Base-by-base conservation (phyloP, 371 early-diverging fungal species). In the Parasitella parasitica region DNA sequence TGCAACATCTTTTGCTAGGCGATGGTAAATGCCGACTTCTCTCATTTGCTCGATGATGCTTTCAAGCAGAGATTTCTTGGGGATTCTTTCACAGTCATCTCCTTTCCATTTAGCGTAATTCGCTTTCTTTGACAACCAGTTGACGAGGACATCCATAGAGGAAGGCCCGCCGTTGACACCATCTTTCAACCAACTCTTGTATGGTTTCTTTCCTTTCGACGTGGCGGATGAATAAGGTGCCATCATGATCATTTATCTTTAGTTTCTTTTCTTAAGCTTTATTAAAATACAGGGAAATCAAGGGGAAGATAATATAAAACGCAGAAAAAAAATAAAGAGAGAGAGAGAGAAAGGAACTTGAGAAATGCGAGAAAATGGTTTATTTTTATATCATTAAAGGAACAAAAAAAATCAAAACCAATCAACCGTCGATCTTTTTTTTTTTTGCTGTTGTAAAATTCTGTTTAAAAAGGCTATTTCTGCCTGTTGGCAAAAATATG, bases 181-280 rank as follows among this genome's bases (percentile, higher is more conserved):
- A 58, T 78, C 79, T 48, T 78, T 78, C n/a, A 78, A 57, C 79
- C 80, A 79, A 36, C 76, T 76, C 38, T 79, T 79, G 43, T 79
- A 79, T 12, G 80, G 76, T 39, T 79, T 79, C 37, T 79, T 79
- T 30, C 74, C 67, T 59, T 73, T 75, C 7, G 71, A 56, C 20
- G 69, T 39, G 18, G 57, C 59, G n/a, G 70, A 53, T 27, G 59
- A 56, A 57, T 52, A 66, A 16, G 66, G 66, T 37, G 72, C 59
- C 68, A 74, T 70, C 75, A 74, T 70, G 32, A 69, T 60, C 73
- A 73, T 70, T 59, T 43, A 43, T 43, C 18, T 43, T 20, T 43
- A 20, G 11, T 22, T 43, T 43, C 11, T 43, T 20, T 43, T 20
- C 22, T 43, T 2, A 43, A 28, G 43, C 30, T 15, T 54, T 28